Conservation (phyloP, 2,329 filamentous ascomycete genomes). For the Chaetomium strumarium region DNA sequence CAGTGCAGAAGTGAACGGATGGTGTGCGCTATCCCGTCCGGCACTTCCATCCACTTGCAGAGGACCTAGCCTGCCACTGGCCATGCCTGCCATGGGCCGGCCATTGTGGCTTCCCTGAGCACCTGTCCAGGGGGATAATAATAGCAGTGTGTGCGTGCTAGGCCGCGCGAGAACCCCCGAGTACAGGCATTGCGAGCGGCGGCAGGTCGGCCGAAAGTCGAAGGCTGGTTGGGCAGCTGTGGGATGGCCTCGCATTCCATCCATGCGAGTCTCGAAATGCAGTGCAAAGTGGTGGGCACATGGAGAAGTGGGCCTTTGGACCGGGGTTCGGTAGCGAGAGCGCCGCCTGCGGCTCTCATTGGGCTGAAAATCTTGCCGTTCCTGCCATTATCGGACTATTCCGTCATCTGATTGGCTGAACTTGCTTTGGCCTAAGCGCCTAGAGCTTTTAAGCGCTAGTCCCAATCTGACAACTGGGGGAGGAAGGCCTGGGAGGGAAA, state of each 20-base stretch:
- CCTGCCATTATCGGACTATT: slow-evolving; percentile 23
- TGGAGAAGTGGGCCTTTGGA: slow-evolving; percentile 3
- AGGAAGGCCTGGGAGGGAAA: too few species aligned
- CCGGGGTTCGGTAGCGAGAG: slow-evolving; percentile 16
- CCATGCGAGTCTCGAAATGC: slow-evolving; percentile 11
- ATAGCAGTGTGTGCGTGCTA: slow-evolving; percentile 24
- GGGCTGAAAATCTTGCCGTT: slow-evolving; percentile 28
- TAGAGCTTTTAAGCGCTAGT: slow-evolving; percentile 18
- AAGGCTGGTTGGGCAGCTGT: slow-evolving; percentile 29
- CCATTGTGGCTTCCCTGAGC: slow-evolving; percentile 14
- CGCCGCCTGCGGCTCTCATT: slow-evolving; percentile 23
- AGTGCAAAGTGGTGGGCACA: neutral
- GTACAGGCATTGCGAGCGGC: slow-evolving; percentile 23
- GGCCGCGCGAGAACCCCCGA: slow-evolving; percentile 12
- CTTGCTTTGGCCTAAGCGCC: slow-evolving; percentile 25
- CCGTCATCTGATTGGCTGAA: slow-evolving; percentile 27
- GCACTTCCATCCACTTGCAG: slow-evolving; percentile 12
- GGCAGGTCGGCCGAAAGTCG: slow-evolving; percentile 26
- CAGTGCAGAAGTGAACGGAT: neutral
- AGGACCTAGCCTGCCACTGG: neutral
- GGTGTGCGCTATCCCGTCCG: neutral
- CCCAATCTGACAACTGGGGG: slow-evolving; percentile 12
- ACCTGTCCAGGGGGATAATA: slow-evolving; percentile 25
- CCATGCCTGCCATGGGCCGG: slow-evolving; percentile 3
- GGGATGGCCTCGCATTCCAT: slow-evolving; percentile 21